phyloP scores from a whole-genome alignment of 805 yeast species.

The Alloascoidea africana region DNA sequence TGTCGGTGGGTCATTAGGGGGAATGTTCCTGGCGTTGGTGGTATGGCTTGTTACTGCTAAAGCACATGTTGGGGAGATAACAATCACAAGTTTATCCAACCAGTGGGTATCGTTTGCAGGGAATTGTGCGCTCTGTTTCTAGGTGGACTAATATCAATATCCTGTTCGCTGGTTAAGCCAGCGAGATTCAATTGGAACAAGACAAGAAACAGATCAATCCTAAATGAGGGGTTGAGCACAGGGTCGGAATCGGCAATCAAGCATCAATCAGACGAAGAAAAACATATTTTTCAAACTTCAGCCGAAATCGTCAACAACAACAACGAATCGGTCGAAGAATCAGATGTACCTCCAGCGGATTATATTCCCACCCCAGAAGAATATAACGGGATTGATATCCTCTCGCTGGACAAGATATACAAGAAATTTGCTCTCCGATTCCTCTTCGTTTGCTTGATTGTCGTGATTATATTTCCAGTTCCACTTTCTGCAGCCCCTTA shows the following conservation, averaged over 20 bases:
- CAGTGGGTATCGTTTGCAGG: constrained; percentile 28
- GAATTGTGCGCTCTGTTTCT: constrained; percentile 21
- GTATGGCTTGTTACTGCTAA: constrained; percentile 25
- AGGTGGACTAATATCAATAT: constrained; percentile 21
- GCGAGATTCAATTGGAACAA: constrained; percentile 21
- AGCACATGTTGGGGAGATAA: constrained; percentile 20
- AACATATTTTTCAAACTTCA: neutral
- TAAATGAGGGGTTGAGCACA: constrained; percentile 10
- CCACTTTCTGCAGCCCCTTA: constrained; percentile 21
- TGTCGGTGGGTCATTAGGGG: constrained; percentile 22
- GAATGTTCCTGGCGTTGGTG: constrained; percentile 20
- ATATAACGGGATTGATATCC: constrained; percentile 2
- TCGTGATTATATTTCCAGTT: constrained; percentile 19
- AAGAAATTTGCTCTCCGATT: constrained; percentile 16
- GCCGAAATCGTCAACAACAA: neutral
- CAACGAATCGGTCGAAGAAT: neutral
- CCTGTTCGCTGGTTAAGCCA: constrained; percentile 19
- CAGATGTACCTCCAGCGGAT: constrained; percentile 1
- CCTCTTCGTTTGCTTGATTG: constrained; percentile 11
- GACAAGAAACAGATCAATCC: constrained; percentile 21
- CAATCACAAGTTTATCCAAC: constrained; percentile 18
- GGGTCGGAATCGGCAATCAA: neutral
- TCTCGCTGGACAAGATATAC: constrained; percentile 16
- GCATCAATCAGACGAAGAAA: neutral
- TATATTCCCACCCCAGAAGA: constrained; percentile 1